Evolutionary conservation across 2,329 filamentous ascomycete species (phyloP).

Genomic region (Ceratocystis cacaofunesta): DNA sequence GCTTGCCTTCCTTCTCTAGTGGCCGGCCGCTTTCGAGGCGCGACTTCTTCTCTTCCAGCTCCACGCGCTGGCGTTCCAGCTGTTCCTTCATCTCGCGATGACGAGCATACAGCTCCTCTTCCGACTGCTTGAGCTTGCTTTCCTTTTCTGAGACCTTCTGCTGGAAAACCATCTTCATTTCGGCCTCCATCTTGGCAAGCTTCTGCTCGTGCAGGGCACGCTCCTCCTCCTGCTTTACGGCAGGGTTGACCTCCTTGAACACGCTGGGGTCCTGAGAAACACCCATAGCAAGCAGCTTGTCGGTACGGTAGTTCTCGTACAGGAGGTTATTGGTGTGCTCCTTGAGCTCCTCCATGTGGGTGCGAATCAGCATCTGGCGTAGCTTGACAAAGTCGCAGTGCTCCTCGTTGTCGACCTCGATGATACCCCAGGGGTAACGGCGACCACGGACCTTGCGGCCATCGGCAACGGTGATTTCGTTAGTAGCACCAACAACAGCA

Average conservation of each 20-base stretch:
- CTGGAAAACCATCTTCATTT: conserved; percentile 99
- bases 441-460: conserved; percentile 92
- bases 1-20: conserved; percentile 94
- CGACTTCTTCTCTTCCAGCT: conserved; percentile 96
- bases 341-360: conserved; percentile 99
- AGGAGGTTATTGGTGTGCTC: conserved; percentile 98
- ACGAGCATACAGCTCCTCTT: conserved; percentile 94
- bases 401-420: conserved; percentile 99
- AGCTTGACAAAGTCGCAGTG: conserved; percentile 99
- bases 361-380: conserved; percentile 98
- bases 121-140: conserved; percentile 98
- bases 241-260: conserved; percentile 99
- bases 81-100: conserved; percentile 99
- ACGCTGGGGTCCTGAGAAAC: conserved; percentile 96
- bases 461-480: conserved; percentile 79
- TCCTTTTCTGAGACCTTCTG: conserved; percentile 99
- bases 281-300: conserved; percentile 97
- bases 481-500: conserved; percentile 91
- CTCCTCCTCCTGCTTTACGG: conserved; percentile 99
- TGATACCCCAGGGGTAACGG: conserved; percentile 94
- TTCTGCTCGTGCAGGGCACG: conserved; percentile 97
- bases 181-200: conserved; percentile 99
- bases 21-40: conserved; percentile 90
- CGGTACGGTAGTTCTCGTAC: conserved; percentile 99
- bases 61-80: conserved; percentile 81